Conservation (phyloP, 140 eudicot genomes). For the Bidens hawaiensis region DNA sequence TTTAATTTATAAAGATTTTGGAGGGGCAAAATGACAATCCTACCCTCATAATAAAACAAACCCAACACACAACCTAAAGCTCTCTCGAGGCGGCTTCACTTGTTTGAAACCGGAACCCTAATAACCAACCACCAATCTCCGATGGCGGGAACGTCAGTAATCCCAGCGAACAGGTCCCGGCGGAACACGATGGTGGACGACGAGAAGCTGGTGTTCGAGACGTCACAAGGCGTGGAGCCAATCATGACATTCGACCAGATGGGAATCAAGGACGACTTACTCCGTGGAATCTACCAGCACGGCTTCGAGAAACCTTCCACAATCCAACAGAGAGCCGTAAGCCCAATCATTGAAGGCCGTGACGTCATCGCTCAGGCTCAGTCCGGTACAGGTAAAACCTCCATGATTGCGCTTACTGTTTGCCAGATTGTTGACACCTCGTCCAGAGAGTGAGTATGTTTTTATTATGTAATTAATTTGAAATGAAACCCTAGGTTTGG, state of each 20-base stretch:
- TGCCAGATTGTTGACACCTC: conserved; percentile 84
- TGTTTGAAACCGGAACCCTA: conserved; percentile 22
- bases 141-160: conserved; percentile 48
- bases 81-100: conserved; percentile 6
- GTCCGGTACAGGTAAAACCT: conserved; percentile 95
- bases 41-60: neutral
- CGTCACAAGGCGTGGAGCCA: conserved; percentile 82
- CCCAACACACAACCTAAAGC: neutral
- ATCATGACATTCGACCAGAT: conserved; percentile 79
- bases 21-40: too few species aligned
- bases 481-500: neutral
- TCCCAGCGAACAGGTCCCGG: conserved; percentile 57
- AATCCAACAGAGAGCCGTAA: conserved; percentile 89
- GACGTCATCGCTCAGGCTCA: conserved; percentile 99
- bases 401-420: conserved; percentile 96
- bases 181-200: conserved; percentile 60
- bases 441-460: conserved; percentile 65
- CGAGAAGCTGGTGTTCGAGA: conserved; percentile 74
- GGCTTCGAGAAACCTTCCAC: conserved; percentile 98
- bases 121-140: conserved; percentile 5
- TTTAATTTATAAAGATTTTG: too few species aligned
- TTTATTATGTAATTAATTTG: neutral
- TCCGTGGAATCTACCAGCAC: conserved; percentile 84
- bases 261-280: conserved; percentile 89
- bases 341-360: conserved; percentile 81